Percentiles rank a stretch among this genome's conserved stretches.
These are phyloP conservation scores for Neocatenulostroma microsporum DNA, from an alignment of 2,329 filamentous ascomycete genomes.

Conservation along the genomic window DNA sequence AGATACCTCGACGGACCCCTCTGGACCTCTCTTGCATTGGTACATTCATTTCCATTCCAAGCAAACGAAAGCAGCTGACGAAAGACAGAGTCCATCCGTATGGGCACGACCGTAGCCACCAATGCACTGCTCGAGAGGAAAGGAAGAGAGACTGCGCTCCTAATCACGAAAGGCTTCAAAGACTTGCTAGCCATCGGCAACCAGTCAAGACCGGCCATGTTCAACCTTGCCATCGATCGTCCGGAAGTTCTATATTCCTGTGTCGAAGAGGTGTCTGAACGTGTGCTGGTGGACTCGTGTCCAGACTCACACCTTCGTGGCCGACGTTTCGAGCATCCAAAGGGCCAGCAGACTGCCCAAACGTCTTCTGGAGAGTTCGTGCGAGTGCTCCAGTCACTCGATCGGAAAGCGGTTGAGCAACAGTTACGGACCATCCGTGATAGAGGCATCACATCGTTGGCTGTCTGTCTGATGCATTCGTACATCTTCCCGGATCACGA, in stretches of 20 bases:
- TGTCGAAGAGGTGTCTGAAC: constrained; percentile 76
- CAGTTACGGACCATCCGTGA: constrained; percentile 59
- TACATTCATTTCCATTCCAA: too few relatives aligned
- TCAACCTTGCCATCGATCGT: constrained; percentile 75
- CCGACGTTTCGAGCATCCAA: too few relatives aligned
- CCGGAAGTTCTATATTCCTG: constrained; percentile 75
- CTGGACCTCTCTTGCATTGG: too few relatives aligned
- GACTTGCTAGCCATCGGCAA: constrained; percentile 83
- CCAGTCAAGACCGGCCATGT: constrained; percentile 78
- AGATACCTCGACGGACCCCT: too few relatives aligned
- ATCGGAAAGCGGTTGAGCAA: constrained; percentile 45
- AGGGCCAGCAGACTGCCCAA: constrained; percentile 23
- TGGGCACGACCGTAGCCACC: constrained; percentile 71
- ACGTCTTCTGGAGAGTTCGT: too few relatives aligned
- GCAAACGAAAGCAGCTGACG: constrained; percentile 19
- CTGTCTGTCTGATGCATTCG: constrained; percentile 80
- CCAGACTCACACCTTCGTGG: too few relatives aligned
- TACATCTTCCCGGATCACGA: constrained; percentile 86
- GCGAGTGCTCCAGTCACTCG: constrained; percentile 55
- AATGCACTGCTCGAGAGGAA: constrained; percentile 84
- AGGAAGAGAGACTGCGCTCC: constrained; percentile 73
- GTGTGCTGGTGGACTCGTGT: constrained; percentile 62
- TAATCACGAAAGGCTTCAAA: constrained; percentile 76
- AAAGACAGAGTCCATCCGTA: too few relatives aligned
- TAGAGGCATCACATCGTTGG: constrained; percentile 65